phyloP scores from a whole-genome alignment of 2,329 filamentous ascomycete genomes.

The Alternaria tenuissima region DNA sequence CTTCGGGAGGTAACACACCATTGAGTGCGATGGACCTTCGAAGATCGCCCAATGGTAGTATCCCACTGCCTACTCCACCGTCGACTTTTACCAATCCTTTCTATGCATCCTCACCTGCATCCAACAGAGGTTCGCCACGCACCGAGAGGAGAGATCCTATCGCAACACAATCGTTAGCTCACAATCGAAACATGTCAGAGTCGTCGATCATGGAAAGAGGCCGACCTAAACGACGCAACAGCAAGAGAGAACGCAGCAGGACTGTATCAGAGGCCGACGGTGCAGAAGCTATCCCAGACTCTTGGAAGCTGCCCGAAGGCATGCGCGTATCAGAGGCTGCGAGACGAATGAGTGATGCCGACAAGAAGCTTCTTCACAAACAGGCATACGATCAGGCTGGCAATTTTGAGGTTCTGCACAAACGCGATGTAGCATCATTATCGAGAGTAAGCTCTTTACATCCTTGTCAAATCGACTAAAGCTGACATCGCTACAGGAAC shows the following conservation, averaged over 20 bases:
- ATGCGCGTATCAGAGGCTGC: constrained; percentile 49
- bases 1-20: constrained; percentile 36
- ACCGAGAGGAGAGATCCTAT: constrained; percentile 45
- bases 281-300: constrained; percentile 35
- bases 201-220: constrained; percentile 51
- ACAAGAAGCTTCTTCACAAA: constrained; percentile 49
- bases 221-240: constrained; percentile 43
- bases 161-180: constrained; percentile 25
- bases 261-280: constrained; percentile 46
- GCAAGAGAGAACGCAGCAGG: constrained; percentile 43
- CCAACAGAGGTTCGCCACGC: constrained; percentile 42
- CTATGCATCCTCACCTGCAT: constrained; percentile 41
- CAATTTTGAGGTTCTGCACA: constrained; percentile 52
- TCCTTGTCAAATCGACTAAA: neutral
- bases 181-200: constrained; percentile 50
- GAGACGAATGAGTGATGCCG: constrained; percentile 42
- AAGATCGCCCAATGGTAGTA: constrained; percentile 43
- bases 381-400: constrained; percentile 51
- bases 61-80: constrained; percentile 40
- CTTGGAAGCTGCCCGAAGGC: constrained; percentile 49
- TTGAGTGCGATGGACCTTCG: constrained; percentile 39
- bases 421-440: constrained; percentile 57
- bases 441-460: constrained; percentile 62
- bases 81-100: constrained; percentile 45
- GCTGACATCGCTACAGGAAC: constrained; percentile 63